These are phyloP conservation scores for Adiantum capillusveneris DNA, from an alignment of 75 land plant genomes.

Conservation along the genomic window DNA sequence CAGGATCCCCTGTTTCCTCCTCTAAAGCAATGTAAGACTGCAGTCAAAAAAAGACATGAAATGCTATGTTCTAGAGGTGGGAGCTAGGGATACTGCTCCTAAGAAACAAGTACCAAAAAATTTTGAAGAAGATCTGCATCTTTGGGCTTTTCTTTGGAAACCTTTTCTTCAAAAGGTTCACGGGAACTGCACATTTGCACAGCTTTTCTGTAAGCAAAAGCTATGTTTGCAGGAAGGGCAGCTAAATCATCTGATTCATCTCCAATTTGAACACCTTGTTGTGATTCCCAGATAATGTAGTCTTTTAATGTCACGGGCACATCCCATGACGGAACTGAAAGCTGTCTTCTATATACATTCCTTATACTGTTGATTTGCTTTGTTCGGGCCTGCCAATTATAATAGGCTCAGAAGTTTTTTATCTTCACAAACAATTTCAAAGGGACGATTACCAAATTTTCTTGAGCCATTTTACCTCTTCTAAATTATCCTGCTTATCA, in stretches of 20 bases:
- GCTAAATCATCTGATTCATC: slow-evolving; percentile 32
- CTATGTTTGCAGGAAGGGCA: slow-evolving; percentile 52
- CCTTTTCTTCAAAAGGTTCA: slow-evolving; percentile 49
- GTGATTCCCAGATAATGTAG: slow-evolving; percentile 77
- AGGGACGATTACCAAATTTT: neutral
- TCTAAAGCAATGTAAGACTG: slow-evolving; percentile 82
- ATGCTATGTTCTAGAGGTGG: neutral
- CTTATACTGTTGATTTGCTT: slow-evolving; percentile 65
- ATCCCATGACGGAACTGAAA: slow-evolving; percentile 61
- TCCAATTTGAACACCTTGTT: slow-evolving; percentile 52
- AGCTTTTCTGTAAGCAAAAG: slow-evolving; percentile 67
- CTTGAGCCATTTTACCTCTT: slow-evolving; percentile 40
- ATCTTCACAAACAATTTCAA: too few relatives aligned
- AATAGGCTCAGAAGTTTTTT: too few relatives aligned
- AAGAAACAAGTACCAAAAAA: slow-evolving; percentile 51
- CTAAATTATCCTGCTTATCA: slow-evolving; percentile 38
- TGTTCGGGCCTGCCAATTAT: slow-evolving; percentile 60
- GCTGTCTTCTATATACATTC: slow-evolving; percentile 68
- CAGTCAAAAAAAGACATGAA: slow-evolving; percentile 5
- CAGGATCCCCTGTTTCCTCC: slow-evolving; percentile 80
- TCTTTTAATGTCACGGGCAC: slow-evolving; percentile 39
- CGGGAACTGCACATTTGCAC: slow-evolving; percentile 56
- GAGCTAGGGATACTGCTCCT: too few relatives aligned
- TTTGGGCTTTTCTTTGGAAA: slow-evolving; percentile 33
- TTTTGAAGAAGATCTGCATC: slow-evolving; percentile 65